Conservation (phyloP, 352 stramenopile genomes). For the Globisporangium cystogenes region DNA sequence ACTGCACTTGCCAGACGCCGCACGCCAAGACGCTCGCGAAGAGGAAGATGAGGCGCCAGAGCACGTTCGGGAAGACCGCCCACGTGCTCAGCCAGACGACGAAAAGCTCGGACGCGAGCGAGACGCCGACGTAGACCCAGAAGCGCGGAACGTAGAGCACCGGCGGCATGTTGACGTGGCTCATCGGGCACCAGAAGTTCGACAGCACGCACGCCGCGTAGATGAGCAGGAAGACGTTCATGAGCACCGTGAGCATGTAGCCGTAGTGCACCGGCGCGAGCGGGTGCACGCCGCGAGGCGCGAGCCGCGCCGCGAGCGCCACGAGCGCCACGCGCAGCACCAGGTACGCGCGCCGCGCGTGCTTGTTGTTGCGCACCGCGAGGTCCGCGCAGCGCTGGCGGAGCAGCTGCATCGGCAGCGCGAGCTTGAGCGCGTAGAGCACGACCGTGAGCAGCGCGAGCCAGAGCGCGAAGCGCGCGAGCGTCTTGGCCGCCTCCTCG, state of each 20-base stretch:
- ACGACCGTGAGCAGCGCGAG: constrained; percentile 53
- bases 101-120: constrained; percentile 42
- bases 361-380: constrained; percentile 44
- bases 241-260: constrained; percentile 69
- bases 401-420: constrained; percentile 49
- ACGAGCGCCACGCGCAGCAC: constrained; percentile 55
- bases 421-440: constrained; percentile 61
- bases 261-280: constrained; percentile 69
- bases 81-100: constrained; percentile 81
- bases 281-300: constrained; percentile 56
- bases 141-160: constrained; percentile 68
- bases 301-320: constrained; percentile 45
- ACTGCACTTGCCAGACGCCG: constrained; percentile 59
- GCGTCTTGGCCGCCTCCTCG: constrained; percentile 64
- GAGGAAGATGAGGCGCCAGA: constrained; percentile 67
- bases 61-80: constrained; percentile 67
- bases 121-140: constrained; percentile 57
- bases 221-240: constrained; percentile 77
- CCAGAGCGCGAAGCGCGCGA: constrained; percentile 46
- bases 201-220: constrained; percentile 72
- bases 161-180: constrained; percentile 54
- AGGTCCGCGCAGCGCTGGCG: constrained; percentile 58
- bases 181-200: constrained; percentile 65
- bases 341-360: constrained; percentile 42
- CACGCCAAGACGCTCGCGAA: constrained; percentile 44